Evolutionary conservation across 257 asterid genomes (phyloP).

Genomic region (Galeopsis tetrahit): DNA sequence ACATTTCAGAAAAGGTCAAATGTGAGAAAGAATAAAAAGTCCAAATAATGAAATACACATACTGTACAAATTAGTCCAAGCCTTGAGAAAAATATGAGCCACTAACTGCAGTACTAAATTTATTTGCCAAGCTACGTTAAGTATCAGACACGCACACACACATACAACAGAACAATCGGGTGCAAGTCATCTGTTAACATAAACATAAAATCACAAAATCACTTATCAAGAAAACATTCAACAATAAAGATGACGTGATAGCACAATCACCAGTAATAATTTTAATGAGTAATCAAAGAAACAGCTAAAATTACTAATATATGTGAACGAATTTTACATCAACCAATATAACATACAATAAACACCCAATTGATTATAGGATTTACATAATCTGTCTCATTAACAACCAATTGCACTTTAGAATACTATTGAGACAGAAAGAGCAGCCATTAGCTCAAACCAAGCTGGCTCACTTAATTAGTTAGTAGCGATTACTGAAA

Average conservation of each 20-base stretch:
- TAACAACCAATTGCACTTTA: background rate
- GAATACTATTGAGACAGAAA: background rate
- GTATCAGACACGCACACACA: background rate
- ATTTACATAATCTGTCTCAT: background rate
- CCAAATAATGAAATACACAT: background rate
- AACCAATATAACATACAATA: background rate
- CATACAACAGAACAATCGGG: background rate
- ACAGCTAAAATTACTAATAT: conserved; percentile 3
- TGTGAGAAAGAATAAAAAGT: background rate
- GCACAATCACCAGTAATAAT: background rate
- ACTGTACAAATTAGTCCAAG: background rate
- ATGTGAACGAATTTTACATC: conserved; percentile 20
- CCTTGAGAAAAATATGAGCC: background rate
- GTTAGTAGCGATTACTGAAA: background rate
- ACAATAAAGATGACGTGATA: background rate
- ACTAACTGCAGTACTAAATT: background rate
- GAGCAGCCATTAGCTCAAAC: background rate
- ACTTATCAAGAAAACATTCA: background rate
- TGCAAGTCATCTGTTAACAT: conserved; percentile 3
- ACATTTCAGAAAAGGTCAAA: background rate
- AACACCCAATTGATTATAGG: background rate
- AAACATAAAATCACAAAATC: background rate
- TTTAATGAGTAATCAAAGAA: background rate
- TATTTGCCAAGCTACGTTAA: background rate
- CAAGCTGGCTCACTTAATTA: background rate